phyloP scores from a whole-genome alignment of 805 yeast species.

The Candida railenensis region DNA sequence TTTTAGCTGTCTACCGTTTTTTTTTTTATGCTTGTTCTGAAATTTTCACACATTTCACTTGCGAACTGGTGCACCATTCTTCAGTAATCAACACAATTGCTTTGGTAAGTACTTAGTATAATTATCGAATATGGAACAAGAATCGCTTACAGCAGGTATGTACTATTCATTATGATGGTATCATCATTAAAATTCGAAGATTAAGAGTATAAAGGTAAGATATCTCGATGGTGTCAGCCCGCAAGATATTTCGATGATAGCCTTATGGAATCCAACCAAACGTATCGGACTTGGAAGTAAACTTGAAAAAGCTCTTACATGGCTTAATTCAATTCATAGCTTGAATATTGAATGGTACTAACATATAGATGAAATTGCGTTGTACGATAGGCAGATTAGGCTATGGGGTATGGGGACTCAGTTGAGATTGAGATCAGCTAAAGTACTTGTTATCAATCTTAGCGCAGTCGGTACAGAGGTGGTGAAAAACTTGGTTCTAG shows the following conservation, averaged over 20 bases:
- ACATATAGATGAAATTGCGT: conserved; percentile 71
- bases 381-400: conserved; percentile 92
- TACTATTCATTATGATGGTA: not conserved
- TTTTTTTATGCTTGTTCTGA: too few relatives aligned
- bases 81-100: not conserved
- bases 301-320: not conserved
- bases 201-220: too few relatives aligned
- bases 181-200: too few relatives aligned
- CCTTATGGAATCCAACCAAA: not conserved
- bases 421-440: conserved; percentile 67
- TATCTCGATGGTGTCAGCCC: too few relatives aligned
- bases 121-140: not conserved
- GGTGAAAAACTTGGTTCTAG: conserved; percentile 79
- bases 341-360: too few relatives aligned
- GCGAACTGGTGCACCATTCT: not conserved
- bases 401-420: conserved; percentile 97
- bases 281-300: not conserved
- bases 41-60: too few relatives aligned
- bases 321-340: too few relatives aligned
- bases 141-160: conserved; percentile 2
- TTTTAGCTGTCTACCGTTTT: too few relatives aligned
- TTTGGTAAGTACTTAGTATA: too few relatives aligned
- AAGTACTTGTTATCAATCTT: conserved; percentile 65
- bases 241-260: too few relatives aligned
- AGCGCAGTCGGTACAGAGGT: conserved; percentile 82